Base-by-base conservation (phyloP, 139 green algal genomes). In the Chlorella vulgaris region DNA sequence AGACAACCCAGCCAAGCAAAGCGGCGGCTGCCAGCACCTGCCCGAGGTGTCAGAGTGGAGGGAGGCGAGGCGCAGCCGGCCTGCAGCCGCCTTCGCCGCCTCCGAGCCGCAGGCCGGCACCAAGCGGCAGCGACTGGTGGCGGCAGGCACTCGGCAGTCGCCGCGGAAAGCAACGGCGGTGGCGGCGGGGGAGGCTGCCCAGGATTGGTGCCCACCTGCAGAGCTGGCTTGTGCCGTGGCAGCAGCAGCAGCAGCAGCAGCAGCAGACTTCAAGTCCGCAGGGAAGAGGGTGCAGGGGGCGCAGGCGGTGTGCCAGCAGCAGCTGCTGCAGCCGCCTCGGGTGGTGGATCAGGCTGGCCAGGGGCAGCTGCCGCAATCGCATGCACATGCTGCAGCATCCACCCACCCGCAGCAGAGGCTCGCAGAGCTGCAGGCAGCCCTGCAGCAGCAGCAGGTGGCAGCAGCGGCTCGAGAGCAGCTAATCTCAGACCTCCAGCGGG, bases 41-140 rank as follows among this genome's bases (percentile, higher is more conserved):
- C 2, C 5, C 29, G 69, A 62, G 69, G 69, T 42, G 0, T 76
- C 69, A n/a, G n/a, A 79, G 73, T 79, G 73, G 73, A 50, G 73
- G 4, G 51, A 51, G 33, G 73, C 58, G 24, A 33, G 58, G 51
- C 73, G 73, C 73, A 76, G 69, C 43, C 40, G 35, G 24, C 73
- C 53, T 28, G 47, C 71, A 19, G 73, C 51, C 26, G 73, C 73
- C 33, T 43, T 47, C 47, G 31, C 29, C 22, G 33, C 19, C 65
- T 71, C 65, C 29, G 51, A 79, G 53, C 51, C 42, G 33, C 29
- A 50, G 35, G 51, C 73, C 0, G 73, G 8, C 1, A 22, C 51
- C 4, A 40, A n/a, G 55, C 15, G 55, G 22, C 55, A n/a, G 18
- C 55, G 55, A 31, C 22, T 65, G 55, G 18, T 21, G 22, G 18